These are phyloP conservation scores for Kodamaea leandrae DNA, from an alignment of 805 yeast species.

Conservation along the genomic window DNA sequence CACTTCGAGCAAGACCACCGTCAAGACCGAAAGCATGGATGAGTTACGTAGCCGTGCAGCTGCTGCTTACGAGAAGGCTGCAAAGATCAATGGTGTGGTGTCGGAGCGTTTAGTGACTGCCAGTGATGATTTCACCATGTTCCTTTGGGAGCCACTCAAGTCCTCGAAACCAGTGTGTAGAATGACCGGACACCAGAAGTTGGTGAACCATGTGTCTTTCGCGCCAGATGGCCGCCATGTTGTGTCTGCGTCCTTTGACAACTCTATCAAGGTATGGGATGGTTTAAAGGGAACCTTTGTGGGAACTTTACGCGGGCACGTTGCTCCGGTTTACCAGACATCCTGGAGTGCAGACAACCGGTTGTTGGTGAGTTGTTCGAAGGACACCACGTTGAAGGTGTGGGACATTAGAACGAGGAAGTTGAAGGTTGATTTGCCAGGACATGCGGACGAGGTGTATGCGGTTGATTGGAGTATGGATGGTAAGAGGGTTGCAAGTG, in stretches of 20 bases:
- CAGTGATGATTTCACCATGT: slow-evolving; percentile 97
- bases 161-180: slow-evolving; percentile 81
- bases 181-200: slow-evolving; percentile 96
- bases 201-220: slow-evolving; percentile 92
- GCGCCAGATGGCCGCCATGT: slow-evolving; percentile 92
- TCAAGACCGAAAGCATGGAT: slow-evolving; percentile 18
- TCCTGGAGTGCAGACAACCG: slow-evolving; percentile 97
- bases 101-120: slow-evolving; percentile 89
- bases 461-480: slow-evolving; percentile 98
- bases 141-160: slow-evolving; percentile 88
- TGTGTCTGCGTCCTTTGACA: slow-evolving; percentile 93
- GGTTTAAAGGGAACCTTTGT: slow-evolving; percentile 88
- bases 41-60: slow-evolving; percentile 50
- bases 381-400: slow-evolving; percentile 92
- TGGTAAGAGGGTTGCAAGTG: slow-evolving; percentile 92
- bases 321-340: slow-evolving; percentile 95
- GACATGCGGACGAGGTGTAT: slow-evolving; percentile 92
- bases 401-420: slow-evolving; percentile 93
- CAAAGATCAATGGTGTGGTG: slow-evolving; percentile 51
- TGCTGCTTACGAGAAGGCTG: slow-evolving; percentile 59
- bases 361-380: slow-evolving; percentile 86
- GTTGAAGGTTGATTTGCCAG: slow-evolving; percentile 86
- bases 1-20: slow-evolving; percentile 41
- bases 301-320: slow-evolving; percentile 93
- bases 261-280: slow-evolving; percentile 94